Percentiles rank a stretch among this genome's conserved stretches.
These are phyloP conservation scores for Naganishia vishniacii DNA, from an alignment of 768 basidiomycete species.

Conservation along the genomic window DNA sequence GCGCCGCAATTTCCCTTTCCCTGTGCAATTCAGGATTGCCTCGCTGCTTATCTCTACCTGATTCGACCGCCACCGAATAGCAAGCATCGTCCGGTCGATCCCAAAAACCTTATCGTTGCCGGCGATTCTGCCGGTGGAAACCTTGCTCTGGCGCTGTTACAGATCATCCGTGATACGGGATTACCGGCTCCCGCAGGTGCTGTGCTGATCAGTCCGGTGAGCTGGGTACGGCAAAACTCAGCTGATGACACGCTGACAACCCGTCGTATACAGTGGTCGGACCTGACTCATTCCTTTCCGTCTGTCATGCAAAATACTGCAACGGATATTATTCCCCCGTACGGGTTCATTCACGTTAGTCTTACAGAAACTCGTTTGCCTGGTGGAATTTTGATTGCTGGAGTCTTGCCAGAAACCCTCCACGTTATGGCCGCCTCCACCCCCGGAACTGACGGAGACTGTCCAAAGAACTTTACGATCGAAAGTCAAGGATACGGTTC, in stretches of 20 bases:
- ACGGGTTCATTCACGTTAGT: constrained; percentile 49
- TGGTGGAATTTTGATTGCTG: not conserved
- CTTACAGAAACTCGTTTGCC: not conserved
- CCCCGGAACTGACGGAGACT: constrained; percentile 43
- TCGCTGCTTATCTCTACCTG: constrained; percentile 85
- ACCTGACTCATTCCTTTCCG: constrained; percentile 92
- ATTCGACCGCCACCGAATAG: constrained; percentile 78
- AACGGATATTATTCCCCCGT: constrained; percentile 56
- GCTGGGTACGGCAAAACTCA: constrained; percentile 35
- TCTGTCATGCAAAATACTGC: constrained; percentile 77
- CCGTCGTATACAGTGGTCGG: no score
- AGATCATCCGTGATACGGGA: constrained; percentile 72
- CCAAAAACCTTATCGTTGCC: constrained; percentile 72
- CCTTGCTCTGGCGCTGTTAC: constrained; percentile 71
- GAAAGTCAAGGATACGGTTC: constrained; percentile 39
- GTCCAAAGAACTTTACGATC: constrained; percentile 38
- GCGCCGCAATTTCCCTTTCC: constrained; percentile 97
- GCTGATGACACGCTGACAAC: not conserved
- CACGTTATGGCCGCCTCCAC: constrained; percentile 49
- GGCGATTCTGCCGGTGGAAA: constrained; percentile 95
- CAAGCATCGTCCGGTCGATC: constrained; percentile 70
- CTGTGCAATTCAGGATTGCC: constrained; percentile 71
- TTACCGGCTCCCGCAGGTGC: constrained; percentile 81
- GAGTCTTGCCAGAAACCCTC: constrained; percentile 44
- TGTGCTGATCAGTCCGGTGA: constrained; percentile 87